Percentiles rank a stretch among this genome's conserved stretches.
Evolutionary conservation across 2,329 filamentous ascomycete species (phyloP).

Genomic region (Botrytis porri): DNA sequence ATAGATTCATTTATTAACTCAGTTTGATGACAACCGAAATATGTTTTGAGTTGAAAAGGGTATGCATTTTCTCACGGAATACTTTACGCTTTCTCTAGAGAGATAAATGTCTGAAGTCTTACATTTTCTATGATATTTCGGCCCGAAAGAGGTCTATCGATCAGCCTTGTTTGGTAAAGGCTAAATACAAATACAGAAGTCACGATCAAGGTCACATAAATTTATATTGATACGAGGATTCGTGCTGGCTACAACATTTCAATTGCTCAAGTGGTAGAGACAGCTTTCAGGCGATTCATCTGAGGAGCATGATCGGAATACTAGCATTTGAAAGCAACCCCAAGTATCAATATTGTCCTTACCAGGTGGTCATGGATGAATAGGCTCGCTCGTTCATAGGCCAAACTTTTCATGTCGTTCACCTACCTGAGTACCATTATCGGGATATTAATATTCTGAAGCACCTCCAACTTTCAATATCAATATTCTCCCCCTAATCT

Average conservation of each 20-base stretch:
- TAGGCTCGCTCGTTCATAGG: background rate
- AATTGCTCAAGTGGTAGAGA: background rate
- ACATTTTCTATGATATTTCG: conserved; percentile 14
- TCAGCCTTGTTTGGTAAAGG: conserved; percentile 22
- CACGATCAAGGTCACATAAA: conserved; percentile 1
- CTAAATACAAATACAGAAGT: conserved; percentile 19
- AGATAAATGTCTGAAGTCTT: conserved; percentile 9
- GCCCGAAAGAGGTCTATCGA: conserved; percentile 17
- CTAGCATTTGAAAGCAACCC: background rate
- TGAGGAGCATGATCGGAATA: background rate
- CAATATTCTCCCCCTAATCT: background rate
- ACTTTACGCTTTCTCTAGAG: background rate
- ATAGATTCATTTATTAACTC: conserved; percentile 22
- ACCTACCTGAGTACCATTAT: background rate
- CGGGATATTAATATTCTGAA: background rate
- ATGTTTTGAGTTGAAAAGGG: background rate
- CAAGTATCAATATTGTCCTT: background rate
- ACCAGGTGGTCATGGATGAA: background rate
- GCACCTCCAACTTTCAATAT: background rate
- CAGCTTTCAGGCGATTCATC: background rate
- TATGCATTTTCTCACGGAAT: background rate
- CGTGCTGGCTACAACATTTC: background rate
- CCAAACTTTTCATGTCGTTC: background rate
- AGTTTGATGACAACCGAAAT: background rate
- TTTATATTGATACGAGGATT: background rate